These are phyloP conservation scores for Escovopsis sp. DNA, from an alignment of 2,329 filamentous ascomycete genomes.

Conservation along the genomic window DNA sequence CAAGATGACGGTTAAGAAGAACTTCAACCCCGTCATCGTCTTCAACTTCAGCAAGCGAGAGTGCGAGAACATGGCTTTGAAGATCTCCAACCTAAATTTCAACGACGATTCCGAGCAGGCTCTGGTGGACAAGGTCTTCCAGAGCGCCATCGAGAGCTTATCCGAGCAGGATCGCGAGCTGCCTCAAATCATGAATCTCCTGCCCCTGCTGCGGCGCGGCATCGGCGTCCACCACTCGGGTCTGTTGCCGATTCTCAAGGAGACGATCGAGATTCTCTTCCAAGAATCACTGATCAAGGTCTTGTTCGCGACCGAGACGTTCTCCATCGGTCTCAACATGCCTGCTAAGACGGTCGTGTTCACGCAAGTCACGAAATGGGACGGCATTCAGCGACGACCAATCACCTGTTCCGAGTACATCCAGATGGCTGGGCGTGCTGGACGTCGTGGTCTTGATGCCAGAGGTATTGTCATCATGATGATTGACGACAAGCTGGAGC, in stretches of 20 bases:
- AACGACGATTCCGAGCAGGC: slow-evolving; percentile 93
- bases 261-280: slow-evolving; percentile 97
- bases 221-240: slow-evolving; percentile 97
- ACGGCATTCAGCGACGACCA: slow-evolving; percentile 66
- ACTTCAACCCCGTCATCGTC: slow-evolving; percentile 94
- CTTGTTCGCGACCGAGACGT: slow-evolving; percentile 93
- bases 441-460: slow-evolving; percentile 91
- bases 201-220: slow-evolving; percentile 77
- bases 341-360: slow-evolving; percentile 99
- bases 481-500: slow-evolving; percentile 94
- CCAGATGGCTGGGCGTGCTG: slow-evolving; percentile 95
- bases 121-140: slow-evolving; percentile 89
- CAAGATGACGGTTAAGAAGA: slow-evolving; percentile 96
- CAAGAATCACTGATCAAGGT: slow-evolving; percentile 97
- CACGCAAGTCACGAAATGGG: slow-evolving; percentile 89
- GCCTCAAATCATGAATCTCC: slow-evolving; percentile 79
- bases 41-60: slow-evolving; percentile 99
- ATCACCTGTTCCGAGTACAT: slow-evolving; percentile 93
- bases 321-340: slow-evolving; percentile 98
- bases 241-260: slow-evolving; percentile 86
- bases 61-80: slow-evolving; percentile 78
- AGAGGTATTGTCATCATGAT: slow-evolving; percentile 99
- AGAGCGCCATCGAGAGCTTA: slow-evolving; percentile 80
- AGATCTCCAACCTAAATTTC: slow-evolving; percentile 78
- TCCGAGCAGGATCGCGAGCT: slow-evolving; percentile 82